Evolutionary conservation across 495 filamentous ascomycete species (phyloP).

Genomic region (Trichoderma erinaceum): DNA sequence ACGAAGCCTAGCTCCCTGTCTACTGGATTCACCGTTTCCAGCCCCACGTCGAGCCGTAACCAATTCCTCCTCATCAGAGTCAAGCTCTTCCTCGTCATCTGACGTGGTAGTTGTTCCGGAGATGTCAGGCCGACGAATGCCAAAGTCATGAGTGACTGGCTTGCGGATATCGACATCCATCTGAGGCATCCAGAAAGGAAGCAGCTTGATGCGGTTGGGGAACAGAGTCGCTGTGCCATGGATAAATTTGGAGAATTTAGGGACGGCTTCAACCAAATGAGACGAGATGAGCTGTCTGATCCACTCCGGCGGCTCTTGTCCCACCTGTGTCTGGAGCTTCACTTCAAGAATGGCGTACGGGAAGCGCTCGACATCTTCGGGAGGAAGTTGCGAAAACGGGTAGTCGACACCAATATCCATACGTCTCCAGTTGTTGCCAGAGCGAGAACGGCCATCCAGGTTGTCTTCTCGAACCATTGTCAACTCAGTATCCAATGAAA

Average conservation of each 20-base stretch:
- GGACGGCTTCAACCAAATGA: slow-evolving; percentile 94
- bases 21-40: slow-evolving; percentile 27
- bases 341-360: slow-evolving; percentile 96
- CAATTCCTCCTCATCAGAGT: slow-evolving; percentile 52
- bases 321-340: slow-evolving; percentile 93
- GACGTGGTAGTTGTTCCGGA: slow-evolving; percentile 70
- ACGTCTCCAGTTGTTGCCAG: slow-evolving; percentile 87
- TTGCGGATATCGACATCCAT: slow-evolving; percentile 99
- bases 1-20: slow-evolving; percentile 28
- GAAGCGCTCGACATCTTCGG: slow-evolving; percentile 81
- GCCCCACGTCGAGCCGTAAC: slow-evolving; percentile 24
- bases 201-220: slow-evolving; percentile 77
- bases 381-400: slow-evolving; percentile 83
- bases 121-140: slow-evolving; percentile 72
- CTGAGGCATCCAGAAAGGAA: slow-evolving; percentile 96
- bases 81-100: slow-evolving; percentile 61
- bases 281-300: slow-evolving; percentile 85
- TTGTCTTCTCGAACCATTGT: slow-evolving; percentile 95
- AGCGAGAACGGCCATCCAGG: slow-evolving; percentile 67
- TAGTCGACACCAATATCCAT: slow-evolving; percentile 98
- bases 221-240: slow-evolving; percentile 86
- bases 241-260: slow-evolving; percentile 99
- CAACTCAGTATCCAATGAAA: slow-evolving; percentile 93
- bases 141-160: slow-evolving; percentile 75
- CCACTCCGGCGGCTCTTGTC: slow-evolving; percentile 97